Evolutionary conservation across 371 early-diverging fungal genomes (phyloP).

Genomic region (Choanephora cucurbitarum): DNA sequence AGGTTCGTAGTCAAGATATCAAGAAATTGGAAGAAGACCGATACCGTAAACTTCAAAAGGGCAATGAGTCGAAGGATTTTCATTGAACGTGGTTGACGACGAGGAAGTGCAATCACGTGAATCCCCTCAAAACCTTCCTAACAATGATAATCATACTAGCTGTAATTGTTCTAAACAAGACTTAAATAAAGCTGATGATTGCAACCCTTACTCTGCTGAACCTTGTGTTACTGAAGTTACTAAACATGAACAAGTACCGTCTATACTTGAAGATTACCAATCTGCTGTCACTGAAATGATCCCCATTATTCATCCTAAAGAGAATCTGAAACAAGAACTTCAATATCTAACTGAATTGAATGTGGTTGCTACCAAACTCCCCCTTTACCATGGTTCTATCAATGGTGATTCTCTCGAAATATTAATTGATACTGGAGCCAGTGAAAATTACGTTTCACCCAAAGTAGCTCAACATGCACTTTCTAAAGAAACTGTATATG

Average conservation of each 20-base stretch:
- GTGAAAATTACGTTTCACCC: background rate
- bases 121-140: background rate
- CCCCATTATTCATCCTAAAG: background rate
- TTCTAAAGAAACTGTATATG: background rate
- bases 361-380: background rate
- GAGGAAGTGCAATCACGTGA: background rate
- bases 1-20: background rate
- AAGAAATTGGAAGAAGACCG: background rate
- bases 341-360: background rate
- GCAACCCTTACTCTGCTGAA: too few species aligned
- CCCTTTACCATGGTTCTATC: background rate
- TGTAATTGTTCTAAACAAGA: too few species aligned
- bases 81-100: background rate
- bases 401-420: background rate
- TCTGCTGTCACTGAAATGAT: too few species aligned
- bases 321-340: background rate
- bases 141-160: too few species aligned
- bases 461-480: background rate
- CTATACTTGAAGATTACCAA: too few species aligned
- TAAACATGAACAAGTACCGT: too few species aligned
- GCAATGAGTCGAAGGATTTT: slow-evolving; percentile 1
- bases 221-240: too few species aligned
- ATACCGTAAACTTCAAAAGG: background rate
- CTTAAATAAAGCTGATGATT: too few species aligned
- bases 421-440: slow-evolving; percentile 1